These are phyloP conservation scores for Blastocystis sp. DNA, from an alignment of 352 stramenopile species.

Conservation along the genomic window DNA sequence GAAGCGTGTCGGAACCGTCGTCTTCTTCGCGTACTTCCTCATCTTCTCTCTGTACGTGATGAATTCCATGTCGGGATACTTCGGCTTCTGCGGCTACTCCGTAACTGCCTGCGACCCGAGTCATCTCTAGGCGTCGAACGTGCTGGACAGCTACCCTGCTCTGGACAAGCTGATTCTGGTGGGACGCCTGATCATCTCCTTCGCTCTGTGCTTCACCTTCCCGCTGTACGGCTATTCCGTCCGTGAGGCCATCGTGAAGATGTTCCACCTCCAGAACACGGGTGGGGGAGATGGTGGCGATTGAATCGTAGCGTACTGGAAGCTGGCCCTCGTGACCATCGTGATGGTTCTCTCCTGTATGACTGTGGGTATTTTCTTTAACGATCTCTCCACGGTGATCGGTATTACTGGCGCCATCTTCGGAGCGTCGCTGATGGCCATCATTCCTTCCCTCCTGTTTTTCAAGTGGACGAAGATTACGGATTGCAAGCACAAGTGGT, in stretches of 20 bases:
- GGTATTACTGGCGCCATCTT: constrained; percentile 59
- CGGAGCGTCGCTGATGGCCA: constrained; percentile 40
- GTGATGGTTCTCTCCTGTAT: constrained; percentile 62
- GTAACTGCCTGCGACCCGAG: not conserved
- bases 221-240: constrained; percentile 61
- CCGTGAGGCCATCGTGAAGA: constrained; percentile 24
- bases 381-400: constrained; percentile 44
- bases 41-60: constrained; percentile 44
- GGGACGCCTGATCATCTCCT: constrained; percentile 46
- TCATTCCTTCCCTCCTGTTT: constrained; percentile 53
- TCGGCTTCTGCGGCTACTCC: constrained; percentile 52
- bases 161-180: constrained; percentile 38
- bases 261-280: constrained; percentile 48
- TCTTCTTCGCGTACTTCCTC: constrained; percentile 54
- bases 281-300: not conserved
- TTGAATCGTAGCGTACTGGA: constrained; percentile 49
- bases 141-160: constrained; percentile 45
- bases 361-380: constrained; percentile 60
- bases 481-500: constrained; percentile 35
- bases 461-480: constrained; percentile 29
- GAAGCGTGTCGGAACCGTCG: constrained; percentile 35
- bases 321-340: constrained; percentile 49
- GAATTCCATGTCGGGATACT: constrained; percentile 57
- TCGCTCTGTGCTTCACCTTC: constrained; percentile 65
- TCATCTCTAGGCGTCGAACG: constrained; percentile 33